Evolutionary conservation across 1,284 basidiomycete species (phyloP).

Genomic region (Rhodofomes roseus): DNA sequence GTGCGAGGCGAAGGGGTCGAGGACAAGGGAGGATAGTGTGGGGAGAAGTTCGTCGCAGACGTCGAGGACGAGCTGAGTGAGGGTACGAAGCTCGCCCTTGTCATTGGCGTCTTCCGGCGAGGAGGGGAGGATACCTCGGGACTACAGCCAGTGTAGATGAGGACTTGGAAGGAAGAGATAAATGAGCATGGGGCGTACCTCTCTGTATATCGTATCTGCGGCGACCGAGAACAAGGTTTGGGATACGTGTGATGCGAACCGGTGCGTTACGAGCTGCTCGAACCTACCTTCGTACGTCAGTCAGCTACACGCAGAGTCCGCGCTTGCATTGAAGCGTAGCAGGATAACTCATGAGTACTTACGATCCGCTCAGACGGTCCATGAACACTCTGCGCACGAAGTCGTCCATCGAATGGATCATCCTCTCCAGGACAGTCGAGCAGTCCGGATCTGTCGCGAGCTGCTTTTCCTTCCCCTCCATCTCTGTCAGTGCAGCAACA

Average conservation of each 20-base stretch:
- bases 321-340: neutral
- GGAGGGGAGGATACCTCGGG: constrained; percentile 56
- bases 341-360: constrained; percentile 34
- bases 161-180: neutral
- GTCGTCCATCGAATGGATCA: constrained; percentile 91
- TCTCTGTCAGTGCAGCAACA: constrained; percentile 77
- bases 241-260: constrained; percentile 90
- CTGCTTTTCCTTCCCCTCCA: constrained; percentile 83
- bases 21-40: constrained; percentile 58
- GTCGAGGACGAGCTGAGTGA: constrained; percentile 66
- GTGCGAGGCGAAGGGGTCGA: constrained; percentile 86
- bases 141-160: constrained; percentile 35
- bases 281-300: constrained; percentile 43
- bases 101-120: constrained; percentile 41
- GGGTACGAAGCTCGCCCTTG: constrained; percentile 67
- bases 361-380: constrained; percentile 84
- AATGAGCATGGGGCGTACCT: constrained; percentile 69
- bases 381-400: constrained; percentile 86
- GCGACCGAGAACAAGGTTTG: constrained; percentile 82
- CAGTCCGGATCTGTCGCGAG: constrained; percentile 91
- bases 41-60: constrained; percentile 73
- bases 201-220: constrained; percentile 73
- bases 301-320: constrained; percentile 13
- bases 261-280: constrained; percentile 66
- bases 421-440: constrained; percentile 82